Evolutionary conservation across 73 alveolate genomes (phyloP).

Genomic region (Symbiodinium natans): DNA sequence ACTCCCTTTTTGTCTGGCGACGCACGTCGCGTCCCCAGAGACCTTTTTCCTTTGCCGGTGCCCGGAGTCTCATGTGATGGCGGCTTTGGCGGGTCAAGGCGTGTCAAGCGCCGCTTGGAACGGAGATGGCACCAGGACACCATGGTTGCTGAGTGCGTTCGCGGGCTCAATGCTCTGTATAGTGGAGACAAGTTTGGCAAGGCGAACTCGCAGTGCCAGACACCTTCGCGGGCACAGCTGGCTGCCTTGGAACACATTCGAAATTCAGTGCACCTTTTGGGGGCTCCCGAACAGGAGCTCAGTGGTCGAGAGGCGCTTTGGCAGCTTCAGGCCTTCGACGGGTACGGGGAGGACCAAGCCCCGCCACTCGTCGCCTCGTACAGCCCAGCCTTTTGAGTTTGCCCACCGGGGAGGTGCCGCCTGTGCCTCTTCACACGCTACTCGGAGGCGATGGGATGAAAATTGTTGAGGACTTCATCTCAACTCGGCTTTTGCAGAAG

Average conservation of each 20-base stretch:
- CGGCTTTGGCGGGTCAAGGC: background rate
- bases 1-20: background rate
- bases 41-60: constrained; percentile 13
- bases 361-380: constrained; percentile 18
- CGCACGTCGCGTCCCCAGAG: background rate
- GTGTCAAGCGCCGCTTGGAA: background rate
- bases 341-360: constrained; percentile 31
- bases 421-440: background rate
- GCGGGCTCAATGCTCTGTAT: background rate
- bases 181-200: background rate
- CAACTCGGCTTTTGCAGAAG: background rate
- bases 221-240: background rate
- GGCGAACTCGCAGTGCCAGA: too few species aligned
- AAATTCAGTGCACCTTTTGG: constrained; percentile 24
- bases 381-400: background rate
- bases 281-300: background rate
- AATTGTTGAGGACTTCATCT: background rate
- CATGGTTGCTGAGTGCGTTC: background rate
- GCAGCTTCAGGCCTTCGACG: constrained; percentile 55
- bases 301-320: constrained; percentile 4
- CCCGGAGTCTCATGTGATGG: background rate
- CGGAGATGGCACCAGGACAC: background rate
- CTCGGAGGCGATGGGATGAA: background rate
- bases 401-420: background rate
- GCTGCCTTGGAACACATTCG: background rate